Percentiles rank a stretch among this genome's conserved stretches.
phyloP scores from a whole-genome alignment of 768 basidiomycete genomes.

The Clitopilus passeckerianus region DNA sequence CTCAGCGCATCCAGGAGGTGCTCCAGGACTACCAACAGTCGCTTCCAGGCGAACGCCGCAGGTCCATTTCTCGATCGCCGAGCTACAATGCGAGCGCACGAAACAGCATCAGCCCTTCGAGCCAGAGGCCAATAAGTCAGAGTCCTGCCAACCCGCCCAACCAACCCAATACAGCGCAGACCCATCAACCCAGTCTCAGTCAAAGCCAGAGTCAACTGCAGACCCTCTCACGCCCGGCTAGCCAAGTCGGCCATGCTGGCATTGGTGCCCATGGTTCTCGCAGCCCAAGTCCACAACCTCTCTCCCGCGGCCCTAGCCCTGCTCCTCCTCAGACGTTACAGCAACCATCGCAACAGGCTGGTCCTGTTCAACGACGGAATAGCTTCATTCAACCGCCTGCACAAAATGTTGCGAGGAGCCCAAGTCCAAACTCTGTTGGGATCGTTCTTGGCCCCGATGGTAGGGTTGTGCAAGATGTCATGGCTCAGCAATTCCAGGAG shows the following conservation, averaged over 20 bases:
- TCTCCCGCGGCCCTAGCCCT: conserved; percentile 53
- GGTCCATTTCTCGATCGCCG: conserved; percentile 44
- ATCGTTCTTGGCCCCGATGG: conserved; percentile 80
- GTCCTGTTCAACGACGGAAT: conserved; percentile 18
- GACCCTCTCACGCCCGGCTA: conserved; percentile 46
- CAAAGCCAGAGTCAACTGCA: conserved; percentile 13
- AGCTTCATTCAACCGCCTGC: conserved; percentile 37
- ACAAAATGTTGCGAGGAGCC: conserved; percentile 40
- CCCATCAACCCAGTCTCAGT: conserved; percentile 23
- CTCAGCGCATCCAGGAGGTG: conserved; percentile 68
- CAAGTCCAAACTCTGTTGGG: conserved; percentile 76
- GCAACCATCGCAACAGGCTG: neutral
- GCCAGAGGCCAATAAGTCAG: conserved; percentile 18
- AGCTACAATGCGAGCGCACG: conserved; percentile 34
- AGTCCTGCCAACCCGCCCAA: conserved; percentile 7
- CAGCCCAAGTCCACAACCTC: conserved; percentile 59
- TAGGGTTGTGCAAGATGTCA: conserved; percentile 73
- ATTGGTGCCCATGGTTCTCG: conserved; percentile 73
- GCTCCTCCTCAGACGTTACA: conserved; percentile 23
- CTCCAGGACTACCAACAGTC: conserved; percentile 75
- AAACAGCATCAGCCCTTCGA: conserved; percentile 25
- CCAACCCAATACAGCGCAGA: conserved; percentile 1
- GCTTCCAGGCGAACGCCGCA: conserved; percentile 79
- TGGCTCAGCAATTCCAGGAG: conserved; percentile 57
- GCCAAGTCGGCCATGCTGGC: conserved; percentile 69